Conservation (phyloP, 768 basidiomycete species). For the Hypholoma fasciculare region DNA sequence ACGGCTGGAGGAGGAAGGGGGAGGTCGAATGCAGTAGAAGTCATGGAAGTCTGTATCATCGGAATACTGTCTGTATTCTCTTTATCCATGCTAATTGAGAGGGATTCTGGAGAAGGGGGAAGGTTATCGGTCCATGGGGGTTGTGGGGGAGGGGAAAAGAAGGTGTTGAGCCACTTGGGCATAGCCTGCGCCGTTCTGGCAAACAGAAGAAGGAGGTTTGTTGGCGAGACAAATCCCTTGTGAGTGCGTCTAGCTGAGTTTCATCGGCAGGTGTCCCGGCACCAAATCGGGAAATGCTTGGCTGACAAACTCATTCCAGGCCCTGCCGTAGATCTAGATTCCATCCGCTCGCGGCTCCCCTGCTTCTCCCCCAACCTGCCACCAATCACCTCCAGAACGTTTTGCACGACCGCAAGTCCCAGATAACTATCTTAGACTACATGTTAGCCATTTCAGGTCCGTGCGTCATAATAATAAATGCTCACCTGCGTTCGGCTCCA, state of each 20-base stretch:
- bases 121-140: conserved; percentile 17
- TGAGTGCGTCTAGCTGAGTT: conserved; percentile 11
- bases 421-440: no score
- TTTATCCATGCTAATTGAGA: conserved; percentile 16
- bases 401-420: no score
- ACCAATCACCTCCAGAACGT: no score
- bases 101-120: conserved; percentile 8
- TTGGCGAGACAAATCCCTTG: conserved; percentile 16
- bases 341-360: neutral
- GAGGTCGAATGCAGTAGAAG: conserved; percentile 27
- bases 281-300: conserved; percentile 6
- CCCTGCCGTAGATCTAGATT: neutral
- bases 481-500: no score
- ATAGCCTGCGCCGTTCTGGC: conserved; percentile 11
- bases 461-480: no score
- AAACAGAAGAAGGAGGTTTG: conserved; percentile 5
- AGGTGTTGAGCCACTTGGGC: conserved; percentile 22
- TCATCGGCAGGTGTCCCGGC: conserved; percentile 6
- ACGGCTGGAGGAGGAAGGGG: conserved; percentile 44
- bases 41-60: conserved; percentile 22
- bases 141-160: conserved; percentile 9
- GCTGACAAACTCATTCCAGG: conserved; percentile 4
- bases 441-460: no score
- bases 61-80: conserved; percentile 8
- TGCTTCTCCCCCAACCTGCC: no score